These are phyloP conservation scores for Platismatia glauca DNA, from an alignment of 495 filamentous ascomycete genomes.

Conservation along the genomic window DNA sequence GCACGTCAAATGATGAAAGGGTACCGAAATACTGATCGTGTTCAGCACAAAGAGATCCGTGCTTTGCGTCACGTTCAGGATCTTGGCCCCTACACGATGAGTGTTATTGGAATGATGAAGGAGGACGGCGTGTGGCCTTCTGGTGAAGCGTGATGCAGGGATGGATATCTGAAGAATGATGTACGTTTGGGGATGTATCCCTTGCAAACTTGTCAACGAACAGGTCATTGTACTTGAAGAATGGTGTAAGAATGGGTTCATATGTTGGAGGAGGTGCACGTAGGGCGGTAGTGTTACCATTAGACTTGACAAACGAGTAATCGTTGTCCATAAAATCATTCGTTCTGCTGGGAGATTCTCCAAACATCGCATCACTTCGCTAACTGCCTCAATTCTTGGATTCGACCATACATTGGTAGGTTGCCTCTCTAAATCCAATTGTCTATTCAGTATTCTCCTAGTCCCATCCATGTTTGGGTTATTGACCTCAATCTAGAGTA, in stretches of 20 bases:
- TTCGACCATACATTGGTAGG: background rate
- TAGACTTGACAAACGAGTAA: background rate
- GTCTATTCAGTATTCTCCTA: background rate
- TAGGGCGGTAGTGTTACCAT: background rate
- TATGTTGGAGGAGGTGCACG: background rate
- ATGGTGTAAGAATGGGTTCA: background rate
- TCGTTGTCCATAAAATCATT: background rate
- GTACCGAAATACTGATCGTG: background rate
- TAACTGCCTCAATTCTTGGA: background rate
- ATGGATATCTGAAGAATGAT: background rate
- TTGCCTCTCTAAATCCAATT: background rate
- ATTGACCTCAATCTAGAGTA: background rate
- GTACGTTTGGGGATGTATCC: background rate
- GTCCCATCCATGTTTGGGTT: background rate
- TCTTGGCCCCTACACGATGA: background rate
- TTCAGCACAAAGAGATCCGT: background rate
- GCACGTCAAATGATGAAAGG: background rate
- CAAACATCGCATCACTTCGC: background rate
- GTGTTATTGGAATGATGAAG: background rate
- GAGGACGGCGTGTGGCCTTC: background rate
- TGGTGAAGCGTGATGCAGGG: background rate
- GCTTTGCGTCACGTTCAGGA: background rate
- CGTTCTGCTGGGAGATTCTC: background rate
- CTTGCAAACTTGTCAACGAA: background rate
- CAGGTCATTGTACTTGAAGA: background rate